Percentiles rank a stretch among this genome's conserved stretches.
Conservation (phyloP, 2,329 filamentous ascomycete species). For the Botryosphaeria dothidea region DNA sequence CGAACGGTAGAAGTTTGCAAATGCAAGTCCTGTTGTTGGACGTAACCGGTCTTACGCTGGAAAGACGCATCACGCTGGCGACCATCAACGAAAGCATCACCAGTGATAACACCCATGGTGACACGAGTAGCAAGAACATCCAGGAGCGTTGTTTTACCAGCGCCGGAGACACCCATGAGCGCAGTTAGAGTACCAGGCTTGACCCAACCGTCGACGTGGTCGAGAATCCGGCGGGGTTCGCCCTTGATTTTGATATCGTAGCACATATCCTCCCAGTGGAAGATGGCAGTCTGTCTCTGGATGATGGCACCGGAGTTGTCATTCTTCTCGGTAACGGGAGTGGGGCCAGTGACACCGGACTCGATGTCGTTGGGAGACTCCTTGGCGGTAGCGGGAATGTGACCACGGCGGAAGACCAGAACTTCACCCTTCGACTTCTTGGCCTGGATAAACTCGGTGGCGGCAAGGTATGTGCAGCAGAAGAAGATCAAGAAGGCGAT, state of each 20-base stretch:
- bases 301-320: conserved; percentile 28
- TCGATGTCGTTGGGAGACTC: background rate
- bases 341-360: background rate
- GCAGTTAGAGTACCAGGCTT: conserved; percentile 84
- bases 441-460: conserved; percentile 41
- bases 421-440: conserved; percentile 48
- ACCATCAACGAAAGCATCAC: conserved; percentile 79
- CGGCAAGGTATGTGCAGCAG: conserved; percentile 35
- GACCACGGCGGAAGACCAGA: conserved; percentile 40
- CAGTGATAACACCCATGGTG: conserved; percentile 79
- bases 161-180: conserved; percentile 69
- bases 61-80: conserved; percentile 72
- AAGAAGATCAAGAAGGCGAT: conserved; percentile 39
- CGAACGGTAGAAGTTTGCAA: conserved; percentile 77
- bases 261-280: conserved; percentile 78
- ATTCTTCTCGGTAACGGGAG: background rate
- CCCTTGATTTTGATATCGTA: conserved; percentile 74
- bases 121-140: conserved; percentile 78
- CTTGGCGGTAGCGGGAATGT: conserved; percentile 22
- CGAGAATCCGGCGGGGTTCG: conserved; percentile 69
- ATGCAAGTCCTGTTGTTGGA: conserved; percentile 86
- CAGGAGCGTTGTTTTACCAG: conserved; percentile 84
- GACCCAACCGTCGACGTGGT: conserved; percentile 84
- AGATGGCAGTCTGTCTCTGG: conserved; percentile 67
- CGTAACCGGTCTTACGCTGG: conserved; percentile 84